Conservation (phyloP, 345 rosid species). For the Carallia pectinifolia region DNA sequence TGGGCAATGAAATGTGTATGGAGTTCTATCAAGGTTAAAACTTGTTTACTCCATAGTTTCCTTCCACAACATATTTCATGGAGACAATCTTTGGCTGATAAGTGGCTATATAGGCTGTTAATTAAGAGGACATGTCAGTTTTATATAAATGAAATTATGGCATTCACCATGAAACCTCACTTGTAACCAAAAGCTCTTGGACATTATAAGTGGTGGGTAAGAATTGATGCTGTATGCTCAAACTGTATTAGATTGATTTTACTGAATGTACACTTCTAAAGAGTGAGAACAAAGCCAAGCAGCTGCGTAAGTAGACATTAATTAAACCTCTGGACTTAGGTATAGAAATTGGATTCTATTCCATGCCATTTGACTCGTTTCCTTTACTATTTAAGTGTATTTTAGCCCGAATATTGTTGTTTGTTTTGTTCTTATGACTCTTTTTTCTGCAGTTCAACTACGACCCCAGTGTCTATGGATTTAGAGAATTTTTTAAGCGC, state of each 20-base stretch:
- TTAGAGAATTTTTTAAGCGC: conserved; percentile 92
- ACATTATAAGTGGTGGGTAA: not conserved
- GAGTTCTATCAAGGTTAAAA: not conserved
- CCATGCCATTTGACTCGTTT: no score
- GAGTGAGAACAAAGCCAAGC: no score
- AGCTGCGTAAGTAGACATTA: not conserved
- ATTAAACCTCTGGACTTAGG: not conserved
- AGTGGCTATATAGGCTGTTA: no score
- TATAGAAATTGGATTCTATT: not conserved
- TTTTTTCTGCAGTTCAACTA: conserved; percentile 62
- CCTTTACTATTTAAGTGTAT: no score
- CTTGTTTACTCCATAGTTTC: not conserved
- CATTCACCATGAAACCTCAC: no score
- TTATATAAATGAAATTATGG: no score
- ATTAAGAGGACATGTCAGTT: no score
- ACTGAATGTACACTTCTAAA: no score
- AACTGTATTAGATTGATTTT: not conserved
- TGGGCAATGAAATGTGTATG: not conserved
- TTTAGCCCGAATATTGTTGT: not conserved
- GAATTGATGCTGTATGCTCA: not conserved
- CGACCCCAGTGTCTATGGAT: conserved; percentile 79
- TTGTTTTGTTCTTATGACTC: not conserved
- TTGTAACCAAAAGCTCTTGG: not conserved
- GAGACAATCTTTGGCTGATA: no score
- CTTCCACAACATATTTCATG: not conserved